Evolutionary conservation across 371 early-diverging fungal species (phyloP).

Genomic region (Massospora cicadina): DNA sequence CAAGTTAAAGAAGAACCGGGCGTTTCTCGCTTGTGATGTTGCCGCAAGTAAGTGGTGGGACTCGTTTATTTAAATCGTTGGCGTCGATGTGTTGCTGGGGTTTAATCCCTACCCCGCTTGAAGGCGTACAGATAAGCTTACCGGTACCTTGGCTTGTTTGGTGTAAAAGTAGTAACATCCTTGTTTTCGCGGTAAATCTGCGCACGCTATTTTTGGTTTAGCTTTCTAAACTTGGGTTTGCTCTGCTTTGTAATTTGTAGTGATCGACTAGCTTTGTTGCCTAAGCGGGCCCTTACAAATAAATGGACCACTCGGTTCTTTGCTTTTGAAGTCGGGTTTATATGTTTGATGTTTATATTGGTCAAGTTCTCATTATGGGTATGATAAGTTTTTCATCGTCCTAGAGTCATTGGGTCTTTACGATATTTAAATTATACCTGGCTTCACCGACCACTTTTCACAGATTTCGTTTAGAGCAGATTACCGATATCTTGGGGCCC

Average conservation of each 20-base stretch:
- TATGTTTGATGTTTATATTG: too few species aligned
- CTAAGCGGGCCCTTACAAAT: background rate
- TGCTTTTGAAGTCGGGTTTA: background rate
- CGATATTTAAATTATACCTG: background rate
- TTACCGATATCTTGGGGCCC: background rate
- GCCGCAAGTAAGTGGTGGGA: constrained; percentile 1
- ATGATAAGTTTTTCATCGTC: background rate
- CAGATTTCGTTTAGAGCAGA: background rate
- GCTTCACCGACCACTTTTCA: too few species aligned
- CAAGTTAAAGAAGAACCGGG: background rate
- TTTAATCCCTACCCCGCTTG: background rate
- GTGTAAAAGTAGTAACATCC: background rate
- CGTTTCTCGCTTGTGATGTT: background rate
- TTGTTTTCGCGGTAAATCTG: background rate
- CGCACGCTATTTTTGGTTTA: too few species aligned
- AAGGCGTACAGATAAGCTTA: background rate
- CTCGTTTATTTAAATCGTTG: background rate
- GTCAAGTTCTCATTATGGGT: background rate
- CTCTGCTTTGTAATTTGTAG: too few species aligned
- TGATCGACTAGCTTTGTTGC: too few species aligned
- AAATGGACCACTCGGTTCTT: background rate
- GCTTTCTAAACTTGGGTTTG: too few species aligned
- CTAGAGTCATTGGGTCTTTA: background rate
- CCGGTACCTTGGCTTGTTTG: background rate
- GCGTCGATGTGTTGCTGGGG: background rate